Percentiles rank a stretch among this genome's conserved stretches.
Conservation (phyloP, 1,139 yeast species). For the Chernovozyma aurita region DNA sequence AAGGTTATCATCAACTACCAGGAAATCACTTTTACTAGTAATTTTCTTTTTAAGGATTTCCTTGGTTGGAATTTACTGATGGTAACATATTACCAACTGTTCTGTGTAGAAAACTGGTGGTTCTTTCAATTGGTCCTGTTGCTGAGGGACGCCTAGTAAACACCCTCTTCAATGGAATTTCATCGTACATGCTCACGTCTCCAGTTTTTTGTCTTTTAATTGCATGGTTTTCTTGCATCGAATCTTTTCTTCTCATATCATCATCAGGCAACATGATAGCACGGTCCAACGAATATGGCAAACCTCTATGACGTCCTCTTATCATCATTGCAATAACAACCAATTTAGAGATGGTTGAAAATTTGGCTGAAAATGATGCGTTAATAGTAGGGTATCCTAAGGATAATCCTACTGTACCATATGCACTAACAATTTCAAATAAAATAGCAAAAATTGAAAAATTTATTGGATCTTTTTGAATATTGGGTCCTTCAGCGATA, state of each 20-base stretch:
- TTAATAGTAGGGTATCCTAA: constrained; percentile 69
- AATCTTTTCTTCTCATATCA: constrained; percentile 63
- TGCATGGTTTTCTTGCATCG: constrained; percentile 58
- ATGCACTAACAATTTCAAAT: constrained; percentile 91
- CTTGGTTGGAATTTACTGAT: not conserved
- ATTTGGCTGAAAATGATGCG: constrained; percentile 71
- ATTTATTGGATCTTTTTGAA: constrained; percentile 41
- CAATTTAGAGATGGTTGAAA: constrained; percentile 70
- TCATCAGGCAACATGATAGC: constrained; percentile 87
- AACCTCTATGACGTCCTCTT: constrained; percentile 95
- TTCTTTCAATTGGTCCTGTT: not conserved
- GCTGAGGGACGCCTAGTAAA: constrained; percentile 5
- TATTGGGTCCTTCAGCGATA: constrained; percentile 70
- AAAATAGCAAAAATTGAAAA: constrained; percentile 70
- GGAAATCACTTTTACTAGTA: too few species aligned
- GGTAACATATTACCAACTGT: not conserved
- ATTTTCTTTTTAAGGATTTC: not conserved
- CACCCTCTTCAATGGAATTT: constrained; percentile 2
- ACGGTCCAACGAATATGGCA: constrained; percentile 90
- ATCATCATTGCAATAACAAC: constrained; percentile 86
- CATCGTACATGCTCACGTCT: constrained; percentile 14
- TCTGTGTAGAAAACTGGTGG: not conserved
- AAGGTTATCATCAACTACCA: too few species aligned
- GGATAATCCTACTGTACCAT: constrained; percentile 92
- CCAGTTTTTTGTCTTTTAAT: constrained; percentile 29